Base-by-base conservation (phyloP, 1,139 yeast genomes). In the Geotrichum candidum region DNA sequence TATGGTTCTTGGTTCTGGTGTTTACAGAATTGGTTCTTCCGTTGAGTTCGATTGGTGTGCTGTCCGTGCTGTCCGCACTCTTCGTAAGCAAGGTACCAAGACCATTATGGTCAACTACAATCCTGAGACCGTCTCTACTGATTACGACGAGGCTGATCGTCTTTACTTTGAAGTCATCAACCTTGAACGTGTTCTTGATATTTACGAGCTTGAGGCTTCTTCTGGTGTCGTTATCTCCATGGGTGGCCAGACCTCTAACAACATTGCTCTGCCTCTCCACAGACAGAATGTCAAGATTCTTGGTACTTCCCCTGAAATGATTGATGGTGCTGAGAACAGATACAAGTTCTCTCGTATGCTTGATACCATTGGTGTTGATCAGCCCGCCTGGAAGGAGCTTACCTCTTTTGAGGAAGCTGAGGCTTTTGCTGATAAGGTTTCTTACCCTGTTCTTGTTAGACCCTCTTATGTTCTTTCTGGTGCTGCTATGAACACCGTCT, bases 1-100 rank as follows among this genome's bases (percentile, higher is more conserved):
- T 66, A 81, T 94, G 84, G 99, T 94, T 53, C 82, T 94, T 68
- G 99, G 99, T 61, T 92, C 98, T 13, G 99, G 99, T 79, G 99
- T 94, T 61, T 94, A 94, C 83, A 85, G 99, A 78, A 94, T 94
- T 74, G 99, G 99, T 64, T 92, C 98, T 3, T 92, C 98, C 31
- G 99, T 94, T 64, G 99, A 94, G 78, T 94, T 94, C 71, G 99
- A 94, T 78, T 94, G 99, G 99, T 94, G 99, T 82, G 99, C 98
- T 58, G 99, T 94, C 65, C 85, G 96, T 65, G 88, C 99, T 63
- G 97, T 96, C 62, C 87, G 98, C 74, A 91, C 98, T 55, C 84
- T 94, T 71, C 86, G 99, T 77, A 87, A 85, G 63, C 82, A 87
- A 63, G 96, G 96, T 66, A 86, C 85, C 74, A 90, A 88, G 78